These are phyloP conservation scores for Botrytis medusae DNA, from an alignment of 2,329 filamentous ascomycete genomes.

Conservation along the genomic window DNA sequence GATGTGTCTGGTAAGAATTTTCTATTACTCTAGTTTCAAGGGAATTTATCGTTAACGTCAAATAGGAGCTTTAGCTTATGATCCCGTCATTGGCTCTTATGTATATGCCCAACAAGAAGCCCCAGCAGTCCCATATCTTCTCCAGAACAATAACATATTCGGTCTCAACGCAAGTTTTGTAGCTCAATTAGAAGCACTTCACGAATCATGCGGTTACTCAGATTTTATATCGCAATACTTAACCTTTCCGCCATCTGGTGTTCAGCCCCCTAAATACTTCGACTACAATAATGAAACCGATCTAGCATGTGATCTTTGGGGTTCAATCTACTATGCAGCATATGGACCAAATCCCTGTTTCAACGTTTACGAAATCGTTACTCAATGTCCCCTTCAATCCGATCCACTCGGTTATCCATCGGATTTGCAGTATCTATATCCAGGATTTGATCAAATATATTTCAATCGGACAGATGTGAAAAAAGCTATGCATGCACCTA, in stretches of 20 bases:
- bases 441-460: conserved; percentile 44
- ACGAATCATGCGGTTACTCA: background rate
- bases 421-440: conserved; percentile 41
- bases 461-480: conserved; percentile 55
- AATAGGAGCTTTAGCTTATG: conserved; percentile 29
- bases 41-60: background rate
- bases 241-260: background rate
- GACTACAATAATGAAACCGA: background rate
- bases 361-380: conserved; percentile 49
- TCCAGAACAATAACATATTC: conserved; percentile 31
- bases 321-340: conserved; percentile 25
- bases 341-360: conserved; percentile 49
- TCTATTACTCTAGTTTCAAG: background rate
- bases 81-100: conserved; percentile 30
- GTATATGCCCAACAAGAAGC: conserved; percentile 34
- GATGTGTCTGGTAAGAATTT: background rate
- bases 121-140: conserved; percentile 44
- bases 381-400: conserved; percentile 47
- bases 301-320: background rate
- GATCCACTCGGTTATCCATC: conserved; percentile 41
- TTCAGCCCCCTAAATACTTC: background rate
- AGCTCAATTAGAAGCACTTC: background rate
- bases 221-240: background rate
- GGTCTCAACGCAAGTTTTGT: background rate
- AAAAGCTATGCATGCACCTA: conserved; percentile 48